These are phyloP conservation scores for Annulohypoxylon truncatum DNA, from an alignment of 2,329 filamentous ascomycete genomes.

Conservation along the genomic window DNA sequence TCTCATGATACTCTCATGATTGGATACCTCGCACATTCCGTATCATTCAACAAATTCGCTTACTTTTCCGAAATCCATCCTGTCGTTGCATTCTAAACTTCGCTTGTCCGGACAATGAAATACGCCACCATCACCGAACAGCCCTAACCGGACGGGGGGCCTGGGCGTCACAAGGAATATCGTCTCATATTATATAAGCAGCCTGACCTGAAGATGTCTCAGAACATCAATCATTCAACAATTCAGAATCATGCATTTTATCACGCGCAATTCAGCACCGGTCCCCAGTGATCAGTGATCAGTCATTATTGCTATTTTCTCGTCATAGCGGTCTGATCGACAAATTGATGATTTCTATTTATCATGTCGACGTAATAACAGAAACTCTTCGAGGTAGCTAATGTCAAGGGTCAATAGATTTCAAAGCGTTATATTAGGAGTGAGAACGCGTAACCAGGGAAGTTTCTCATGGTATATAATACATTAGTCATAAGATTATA, in stretches of 20 bases:
- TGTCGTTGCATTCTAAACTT: conserved; percentile 18
- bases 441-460: not conserved
- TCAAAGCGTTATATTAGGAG: not conserved
- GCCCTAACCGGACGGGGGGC: conserved; percentile 22
- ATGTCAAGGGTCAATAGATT: not conserved
- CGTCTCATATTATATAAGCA: conserved; percentile 35
- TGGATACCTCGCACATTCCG: conserved; percentile 3
- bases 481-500: not conserved
- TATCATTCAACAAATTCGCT: conserved; percentile 27
- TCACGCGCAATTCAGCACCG: not conserved
- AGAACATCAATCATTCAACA: conserved; percentile 9
- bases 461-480: not conserved
- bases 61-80: conserved; percentile 25
- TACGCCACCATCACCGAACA: not conserved
- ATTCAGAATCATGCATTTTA: not conserved
- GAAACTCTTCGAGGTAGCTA: not conserved
- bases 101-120: conserved; percentile 19
- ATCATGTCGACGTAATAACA: not conserved
- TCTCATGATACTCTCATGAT: conserved; percentile 12
- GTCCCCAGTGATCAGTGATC: not conserved
- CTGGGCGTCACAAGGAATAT: conserved; percentile 24
- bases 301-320: not conserved
- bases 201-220: conserved; percentile 11
- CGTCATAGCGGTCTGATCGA: not conserved
- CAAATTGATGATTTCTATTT: not conserved